Evolutionary conservation across 345 rosid species (phyloP), one percentile per base, ranked within the genome.

Genomic region (Hypericum perforatum): DNA sequence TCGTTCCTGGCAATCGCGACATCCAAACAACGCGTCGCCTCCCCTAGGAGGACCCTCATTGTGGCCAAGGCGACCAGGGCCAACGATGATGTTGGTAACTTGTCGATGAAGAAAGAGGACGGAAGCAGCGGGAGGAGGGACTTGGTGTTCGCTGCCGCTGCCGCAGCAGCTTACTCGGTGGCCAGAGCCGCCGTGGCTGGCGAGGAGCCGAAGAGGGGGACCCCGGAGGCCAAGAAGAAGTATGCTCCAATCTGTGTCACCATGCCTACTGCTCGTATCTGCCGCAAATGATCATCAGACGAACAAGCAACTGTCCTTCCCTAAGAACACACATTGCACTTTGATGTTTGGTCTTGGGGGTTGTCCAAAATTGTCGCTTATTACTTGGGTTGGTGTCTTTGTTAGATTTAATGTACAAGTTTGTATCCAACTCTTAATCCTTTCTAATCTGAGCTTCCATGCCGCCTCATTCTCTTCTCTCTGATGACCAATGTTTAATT

Each of bases 211-310:
- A 63, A 60, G 53, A 39, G 2, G 0, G 89, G 89, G 15, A 60
- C 72, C 42, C 48, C 63, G 1, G 81, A 65, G 22, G 85, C 85
- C 60, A 77, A 50, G 75, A 79, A 79, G 67, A 64, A 72, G 50
- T 79, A 82, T 58, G 73, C 74, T 32, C 74, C 83, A 11, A 38
- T 82, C 8, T 79, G 85, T 58, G 78, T 82, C 61, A 69, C 85
- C 36, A 79, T 71, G 78, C 89, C 83, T 6, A 77, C 85, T 9
- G 85, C 89, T 59, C 71, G 55, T 13, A 38, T 77, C 63, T 82
- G 89, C 54, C 89, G 5, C 66, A 74, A 81, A 55, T 73, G 73
- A 78, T 32, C 38, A 6, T 42, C 6, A 39, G 11, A 22, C 32
- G 2, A 22, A 1, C 32, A 22, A 22, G 32, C 32, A 22, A 22